Evolutionary conservation across 75 land plant species (phyloP), one percentile per base, ranked within the genome.

Genomic region (Ceratopteris richardii): DNA sequence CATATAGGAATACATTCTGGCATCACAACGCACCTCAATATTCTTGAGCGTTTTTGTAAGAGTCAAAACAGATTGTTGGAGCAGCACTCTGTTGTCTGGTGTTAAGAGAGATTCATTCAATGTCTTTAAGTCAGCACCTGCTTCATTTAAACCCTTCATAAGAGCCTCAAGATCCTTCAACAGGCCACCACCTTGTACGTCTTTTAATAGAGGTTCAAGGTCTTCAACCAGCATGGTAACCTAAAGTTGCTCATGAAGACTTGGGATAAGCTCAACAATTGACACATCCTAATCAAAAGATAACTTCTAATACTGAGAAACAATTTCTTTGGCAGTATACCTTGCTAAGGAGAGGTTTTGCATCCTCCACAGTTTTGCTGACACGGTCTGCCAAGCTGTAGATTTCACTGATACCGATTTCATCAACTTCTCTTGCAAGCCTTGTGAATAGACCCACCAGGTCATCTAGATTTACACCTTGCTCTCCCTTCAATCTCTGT

Each of bases 391-490:
- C 98, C 63, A 93, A 61, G 23, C 40, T 56, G 50, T 76, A 83
- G 19, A 75, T 71, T 31, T 75, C 77, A 31, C 63, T 22, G 21
- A 93, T 62, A 44, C 98, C 95, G 37, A 87, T 68, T 48, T 64
- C 77, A 53, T 88, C 98, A 56, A 81, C 75, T 41, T 93, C 87
- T 58, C 77, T 68, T 30, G 90, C 98, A 42, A 93, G 70, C 21
- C 88, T 84, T 19, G 90, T 93, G 56, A 82, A 85, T 58, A 93
- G 74, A 20, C 87, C 90, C 14, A 93, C 90, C 54, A 93, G 41
- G 42, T 63, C 87, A 79, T 93, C 98, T 65, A 93, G 67, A 62
- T 95, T 93, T 6, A 89, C 90, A 11, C 98, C 98, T 64, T 80
- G 81, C 28, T 79, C 39, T 19, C 95, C 98, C 59, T 71, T 82